phyloP scores from a whole-genome alignment of 2,329 filamentous ascomycete genomes.

The Diaporthe humulicola region DNA sequence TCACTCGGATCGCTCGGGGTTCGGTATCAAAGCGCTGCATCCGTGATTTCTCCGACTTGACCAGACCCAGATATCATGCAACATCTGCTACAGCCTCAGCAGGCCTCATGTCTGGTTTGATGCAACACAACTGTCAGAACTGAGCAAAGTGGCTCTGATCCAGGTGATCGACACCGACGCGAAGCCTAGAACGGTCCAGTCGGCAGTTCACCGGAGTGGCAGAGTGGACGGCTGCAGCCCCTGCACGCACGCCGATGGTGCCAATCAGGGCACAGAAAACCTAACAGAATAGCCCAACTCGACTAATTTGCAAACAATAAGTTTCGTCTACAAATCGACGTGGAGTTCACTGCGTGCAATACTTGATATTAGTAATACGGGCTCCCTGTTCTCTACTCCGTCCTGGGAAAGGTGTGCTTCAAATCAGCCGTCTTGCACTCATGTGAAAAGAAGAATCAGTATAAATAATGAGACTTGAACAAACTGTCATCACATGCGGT shows the following conservation, averaged over 20 bases:
- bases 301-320: not conserved
- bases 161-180: not conserved
- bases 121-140: slow-evolving; percentile 1
- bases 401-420: not conserved
- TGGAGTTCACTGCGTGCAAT: not conserved
- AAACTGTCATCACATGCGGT: not conserved
- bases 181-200: not conserved
- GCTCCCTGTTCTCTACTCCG: not conserved
- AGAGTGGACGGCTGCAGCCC: not conserved
- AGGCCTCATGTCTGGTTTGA: not conserved
- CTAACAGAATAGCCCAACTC: not conserved
- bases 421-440: too few species aligned
- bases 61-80: not conserved
- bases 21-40: slow-evolving; percentile 6
- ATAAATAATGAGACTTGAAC: not conserved
- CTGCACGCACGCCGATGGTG: not conserved
- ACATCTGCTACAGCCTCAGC: not conserved
- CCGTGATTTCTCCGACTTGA: not conserved
- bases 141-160: not conserved
- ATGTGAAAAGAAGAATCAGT: too few species aligned
- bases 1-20: slow-evolving; percentile 14
- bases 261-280: not conserved
- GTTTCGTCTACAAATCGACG: not conserved
- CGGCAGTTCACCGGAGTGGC: not conserved
- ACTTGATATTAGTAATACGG: not conserved